Evolutionary conservation across 2,329 filamentous ascomycete species (phyloP).

Genomic region (Penicillium aurantiogriseum): DNA sequence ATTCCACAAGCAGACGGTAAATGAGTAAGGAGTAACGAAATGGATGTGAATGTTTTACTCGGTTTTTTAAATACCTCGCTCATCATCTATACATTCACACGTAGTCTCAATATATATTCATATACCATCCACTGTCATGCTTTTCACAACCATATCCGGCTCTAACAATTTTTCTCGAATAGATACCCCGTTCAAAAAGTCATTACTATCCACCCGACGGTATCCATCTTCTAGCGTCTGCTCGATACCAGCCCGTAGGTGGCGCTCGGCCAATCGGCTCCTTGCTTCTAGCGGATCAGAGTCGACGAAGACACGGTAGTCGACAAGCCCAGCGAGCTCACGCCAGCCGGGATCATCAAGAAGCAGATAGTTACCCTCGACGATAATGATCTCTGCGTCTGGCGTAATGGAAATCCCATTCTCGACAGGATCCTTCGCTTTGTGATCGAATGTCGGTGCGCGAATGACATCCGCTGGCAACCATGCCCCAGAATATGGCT

Average conservation of each 20-base stretch:
- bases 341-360: slow-evolving; percentile 33
- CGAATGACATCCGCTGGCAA: slow-evolving; percentile 17
- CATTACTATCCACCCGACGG: slow-evolving; percentile 41
- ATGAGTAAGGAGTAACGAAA: slow-evolving; percentile 33
- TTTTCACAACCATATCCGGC: slow-evolving; percentile 31
- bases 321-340: slow-evolving; percentile 36
- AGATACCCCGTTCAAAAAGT: slow-evolving; percentile 37
- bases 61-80: neutral
- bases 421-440: slow-evolving; percentile 36
- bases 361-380: slow-evolving; percentile 27
- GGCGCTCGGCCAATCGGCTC: slow-evolving; percentile 40
- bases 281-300: slow-evolving; percentile 39
- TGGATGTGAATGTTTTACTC: too few relatives aligned
- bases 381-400: slow-evolving; percentile 19
- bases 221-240: slow-evolving; percentile 36
- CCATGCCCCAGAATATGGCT: slow-evolving; percentile 6
- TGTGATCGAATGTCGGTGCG: slow-evolving; percentile 38
- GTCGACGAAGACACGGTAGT: slow-evolving; percentile 46
- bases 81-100: neutral
- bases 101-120: neutral
- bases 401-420: slow-evolving; percentile 28
- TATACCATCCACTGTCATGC: slow-evolving; percentile 9
- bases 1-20: slow-evolving; percentile 49
- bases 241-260: slow-evolving; percentile 45
- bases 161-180: slow-evolving; percentile 27